phyloP scores from a whole-genome alignment of 116 monocot species.

The Cymodocea nodosa region DNA sequence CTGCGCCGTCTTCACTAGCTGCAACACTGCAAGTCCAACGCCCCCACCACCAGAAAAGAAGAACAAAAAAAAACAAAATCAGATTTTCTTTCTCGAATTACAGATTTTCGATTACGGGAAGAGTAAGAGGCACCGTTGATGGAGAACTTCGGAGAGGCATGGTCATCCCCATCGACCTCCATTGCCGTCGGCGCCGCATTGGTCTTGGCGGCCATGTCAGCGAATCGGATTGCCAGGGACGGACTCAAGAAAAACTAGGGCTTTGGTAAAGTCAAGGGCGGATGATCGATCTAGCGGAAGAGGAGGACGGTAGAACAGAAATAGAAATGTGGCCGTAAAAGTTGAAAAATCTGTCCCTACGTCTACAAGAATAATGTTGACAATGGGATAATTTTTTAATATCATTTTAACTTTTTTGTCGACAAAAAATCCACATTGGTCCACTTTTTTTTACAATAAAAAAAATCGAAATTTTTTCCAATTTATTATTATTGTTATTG shows the following conservation, averaged over 20 bases:
- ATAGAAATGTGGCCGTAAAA: not conserved
- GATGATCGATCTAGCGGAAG: too few species aligned
- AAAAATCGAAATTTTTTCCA: too few species aligned
- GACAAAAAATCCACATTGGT: too few species aligned
- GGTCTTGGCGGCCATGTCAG: slow-evolving; percentile 17
- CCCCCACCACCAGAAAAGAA: too few species aligned
- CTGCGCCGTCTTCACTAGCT: slow-evolving; percentile 61
- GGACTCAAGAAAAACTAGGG: not conserved
- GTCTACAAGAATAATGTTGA: too few species aligned
- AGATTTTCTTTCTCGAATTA: not conserved
- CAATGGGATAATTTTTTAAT: too few species aligned
- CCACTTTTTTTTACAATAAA: too few species aligned
- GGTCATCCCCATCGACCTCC: slow-evolving; percentile 38
- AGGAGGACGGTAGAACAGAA: not conserved
- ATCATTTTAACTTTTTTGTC: too few species aligned
- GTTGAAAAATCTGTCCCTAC: too few species aligned
- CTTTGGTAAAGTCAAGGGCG: not conserved
- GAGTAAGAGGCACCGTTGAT: slow-evolving; percentile 31
- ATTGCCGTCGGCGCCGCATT: slow-evolving; percentile 28
- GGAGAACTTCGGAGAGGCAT: slow-evolving; percentile 40
- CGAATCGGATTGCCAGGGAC: not conserved
- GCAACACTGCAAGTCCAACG: slow-evolving; percentile 30
- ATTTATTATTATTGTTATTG: too few species aligned
- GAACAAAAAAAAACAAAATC: not conserved
- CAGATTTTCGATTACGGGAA: not conserved